Conservation (phyloP, 2,329 filamentous ascomycete genomes). For the Exophiala sideris region DNA sequence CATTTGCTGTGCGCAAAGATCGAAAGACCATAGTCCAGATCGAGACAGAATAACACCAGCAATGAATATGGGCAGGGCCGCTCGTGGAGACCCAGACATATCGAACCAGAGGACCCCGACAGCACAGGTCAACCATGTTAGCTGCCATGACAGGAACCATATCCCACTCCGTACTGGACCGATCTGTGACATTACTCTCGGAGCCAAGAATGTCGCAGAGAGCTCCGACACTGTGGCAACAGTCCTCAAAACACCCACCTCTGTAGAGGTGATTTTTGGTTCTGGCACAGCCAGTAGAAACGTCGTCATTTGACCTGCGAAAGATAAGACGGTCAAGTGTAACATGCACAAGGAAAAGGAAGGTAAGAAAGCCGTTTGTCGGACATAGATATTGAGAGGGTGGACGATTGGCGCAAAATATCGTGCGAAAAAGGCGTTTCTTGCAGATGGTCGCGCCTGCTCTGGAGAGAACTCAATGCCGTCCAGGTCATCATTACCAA, state of each 20-base stretch:
- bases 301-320: constrained; percentile 54
- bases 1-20: constrained; percentile 58
- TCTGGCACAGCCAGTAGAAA: constrained; percentile 49
- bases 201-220: constrained; percentile 52
- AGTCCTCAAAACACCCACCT: constrained; percentile 48
- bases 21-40: constrained; percentile 60
- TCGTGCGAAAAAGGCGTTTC: constrained; percentile 21
- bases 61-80: constrained; percentile 48
- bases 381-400: constrained; percentile 35
- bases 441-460: constrained; percentile 22
- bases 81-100: constrained; percentile 31
- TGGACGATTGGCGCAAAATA: background rate
- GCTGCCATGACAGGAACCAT: constrained; percentile 69
- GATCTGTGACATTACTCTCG: constrained; percentile 49
- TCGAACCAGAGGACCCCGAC: constrained; percentile 43
- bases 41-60: constrained; percentile 55
- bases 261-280: constrained; percentile 43
- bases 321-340: constrained; percentile 56
- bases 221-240: constrained; percentile 52
- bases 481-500: background rate
- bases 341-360: constrained; percentile 51
- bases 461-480: background rate
- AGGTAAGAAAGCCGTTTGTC: constrained; percentile 37
- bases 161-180: constrained; percentile 63
- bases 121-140: constrained; percentile 52